Conservation (phyloP, 768 basidiomycete species). For the Phanerodontia chrysosporium region DNA sequence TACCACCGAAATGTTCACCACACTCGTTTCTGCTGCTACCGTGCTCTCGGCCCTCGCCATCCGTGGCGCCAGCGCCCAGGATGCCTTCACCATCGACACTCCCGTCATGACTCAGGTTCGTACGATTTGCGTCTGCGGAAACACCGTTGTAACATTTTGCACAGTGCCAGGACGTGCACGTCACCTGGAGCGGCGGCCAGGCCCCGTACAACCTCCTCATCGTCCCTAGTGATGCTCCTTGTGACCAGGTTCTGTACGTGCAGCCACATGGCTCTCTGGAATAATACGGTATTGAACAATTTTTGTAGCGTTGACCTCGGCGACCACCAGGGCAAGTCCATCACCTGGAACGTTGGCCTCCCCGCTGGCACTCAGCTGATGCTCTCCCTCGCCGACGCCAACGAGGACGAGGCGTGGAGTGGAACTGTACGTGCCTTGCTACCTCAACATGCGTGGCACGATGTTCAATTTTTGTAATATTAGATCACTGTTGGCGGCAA, state of each 20-base stretch:
- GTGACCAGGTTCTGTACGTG: conserved; percentile 57
- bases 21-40: conserved; percentile 63
- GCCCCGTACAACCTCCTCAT: conserved; percentile 57
- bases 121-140: not conserved
- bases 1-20: conserved; percentile 61
- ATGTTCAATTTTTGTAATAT: not conserved
- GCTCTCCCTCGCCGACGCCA: conserved; percentile 50
- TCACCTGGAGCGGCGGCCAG: conserved; percentile 48
- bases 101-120: conserved; percentile 53
- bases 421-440: conserved; percentile 40
- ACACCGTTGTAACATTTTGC: conserved; percentile 1
- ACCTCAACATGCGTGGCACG: not conserved
- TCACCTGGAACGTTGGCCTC: conserved; percentile 42
- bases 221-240: conserved; percentile 49
- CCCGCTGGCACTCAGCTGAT: conserved; percentile 44
- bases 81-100: conserved; percentile 45
- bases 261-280: not conserved
- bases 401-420: conserved; percentile 65
- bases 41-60: conserved; percentile 59
- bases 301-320: conserved; percentile 48
- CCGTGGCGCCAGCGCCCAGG: conserved; percentile 43
- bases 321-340: conserved; percentile 40
- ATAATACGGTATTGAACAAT: not conserved
- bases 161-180: conserved; percentile 48
- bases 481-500: conserved; percentile 35